These are phyloP conservation scores for Monilinia aucupariae DNA, from an alignment of 2,329 filamentous ascomycete genomes.

Conservation along the genomic window DNA sequence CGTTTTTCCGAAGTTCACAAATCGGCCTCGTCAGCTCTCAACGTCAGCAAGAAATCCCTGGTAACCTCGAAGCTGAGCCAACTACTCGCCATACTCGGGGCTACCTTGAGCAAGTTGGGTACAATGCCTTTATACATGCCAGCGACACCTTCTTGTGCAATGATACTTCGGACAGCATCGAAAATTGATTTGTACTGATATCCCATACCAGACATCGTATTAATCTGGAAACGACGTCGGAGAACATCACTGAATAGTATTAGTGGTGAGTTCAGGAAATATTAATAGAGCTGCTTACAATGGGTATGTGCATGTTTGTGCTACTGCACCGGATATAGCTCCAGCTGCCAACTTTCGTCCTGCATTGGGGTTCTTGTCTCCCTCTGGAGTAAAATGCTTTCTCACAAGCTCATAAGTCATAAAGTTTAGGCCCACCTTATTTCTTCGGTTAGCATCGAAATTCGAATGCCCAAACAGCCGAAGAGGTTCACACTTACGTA, in stretches of 20 bases:
- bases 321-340: constrained; percentile 90
- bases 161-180: constrained; percentile 76
- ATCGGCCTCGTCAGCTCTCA: constrained; percentile 42
- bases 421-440: constrained; percentile 87
- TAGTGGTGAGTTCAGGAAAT: constrained; percentile 23
- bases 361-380: constrained; percentile 75
- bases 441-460: constrained; percentile 9
- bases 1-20: constrained; percentile 21
- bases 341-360: constrained; percentile 81
- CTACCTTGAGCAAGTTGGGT: constrained; percentile 93
- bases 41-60: constrained; percentile 71
- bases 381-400: constrained; percentile 77
- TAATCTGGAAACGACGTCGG: constrained; percentile 92
- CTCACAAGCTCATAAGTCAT: constrained; percentile 95
- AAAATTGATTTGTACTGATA: constrained; percentile 87
- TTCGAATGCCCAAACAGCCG: background rate
- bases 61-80: constrained; percentile 97
- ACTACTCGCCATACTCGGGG: constrained; percentile 96
- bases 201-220: constrained; percentile 98
- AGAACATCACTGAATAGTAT: constrained; percentile 67
- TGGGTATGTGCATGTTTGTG: constrained; percentile 96
- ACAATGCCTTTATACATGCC: constrained; percentile 95
- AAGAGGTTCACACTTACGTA: constrained; percentile 55
- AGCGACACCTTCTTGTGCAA: constrained; percentile 73
- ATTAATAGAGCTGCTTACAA: constrained; percentile 60